phyloP scores from a whole-genome alignment of 75 land plant genomes.

The Sequoia sempervirens region DNA sequence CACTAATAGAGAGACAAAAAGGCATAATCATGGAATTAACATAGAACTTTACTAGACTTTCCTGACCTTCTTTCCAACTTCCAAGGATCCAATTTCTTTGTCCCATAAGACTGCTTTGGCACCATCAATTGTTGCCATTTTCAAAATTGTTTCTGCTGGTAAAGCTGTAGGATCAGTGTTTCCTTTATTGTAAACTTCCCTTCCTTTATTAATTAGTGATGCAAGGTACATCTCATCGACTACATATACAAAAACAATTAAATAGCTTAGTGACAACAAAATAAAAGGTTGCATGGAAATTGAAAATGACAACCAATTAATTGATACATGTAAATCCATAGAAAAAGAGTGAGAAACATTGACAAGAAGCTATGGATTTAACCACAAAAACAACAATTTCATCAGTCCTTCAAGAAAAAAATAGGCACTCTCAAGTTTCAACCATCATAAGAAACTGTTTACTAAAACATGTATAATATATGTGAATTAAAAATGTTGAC shows the following conservation, averaged over 20 bases:
- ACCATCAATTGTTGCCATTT: slow-evolving; percentile 89
- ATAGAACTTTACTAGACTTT: neutral
- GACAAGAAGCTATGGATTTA: neutral
- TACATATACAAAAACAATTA: slow-evolving; percentile 12
- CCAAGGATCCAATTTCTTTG: slow-evolving; percentile 87
- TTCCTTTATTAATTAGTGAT: slow-evolving; percentile 89
- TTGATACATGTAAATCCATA: neutral
- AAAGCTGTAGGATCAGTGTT: slow-evolving; percentile 83
- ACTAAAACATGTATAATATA: neutral
- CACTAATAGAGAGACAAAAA: slow-evolving; percentile 1
- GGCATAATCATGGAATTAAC: neutral
- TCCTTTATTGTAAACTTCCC: slow-evolving; percentile 64
- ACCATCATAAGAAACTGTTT: neutral
- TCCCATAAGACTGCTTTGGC: slow-evolving; percentile 91
- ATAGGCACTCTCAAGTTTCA: neutral
- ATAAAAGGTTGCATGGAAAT: neutral
- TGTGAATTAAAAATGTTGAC: neutral
- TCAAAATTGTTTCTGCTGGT: slow-evolving; percentile 74
- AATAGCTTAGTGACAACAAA: neutral
- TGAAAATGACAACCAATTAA: neutral
- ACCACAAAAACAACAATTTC: neutral
- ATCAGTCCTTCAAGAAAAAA: neutral
- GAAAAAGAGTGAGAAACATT: neutral
- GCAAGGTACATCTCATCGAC: slow-evolving; percentile 98
- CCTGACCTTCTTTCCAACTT: slow-evolving; percentile 87